Evolutionary conservation across 202 grass and related monocot species (phyloP), one percentile per base, ranked within the genome.

Genomic region (Schoenoplectus tabernaemontani): DNA sequence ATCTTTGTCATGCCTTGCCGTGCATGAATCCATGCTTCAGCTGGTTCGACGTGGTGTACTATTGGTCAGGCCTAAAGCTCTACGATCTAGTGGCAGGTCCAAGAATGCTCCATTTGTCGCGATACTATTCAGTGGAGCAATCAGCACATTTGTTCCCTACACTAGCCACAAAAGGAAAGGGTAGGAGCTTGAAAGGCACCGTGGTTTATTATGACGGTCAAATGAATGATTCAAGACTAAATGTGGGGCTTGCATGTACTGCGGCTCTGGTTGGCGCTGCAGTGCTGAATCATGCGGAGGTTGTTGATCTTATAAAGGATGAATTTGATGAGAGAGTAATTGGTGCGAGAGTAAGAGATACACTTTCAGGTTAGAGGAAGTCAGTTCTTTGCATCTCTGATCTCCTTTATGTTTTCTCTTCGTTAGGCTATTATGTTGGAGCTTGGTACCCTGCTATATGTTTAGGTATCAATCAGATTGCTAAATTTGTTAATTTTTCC

Each of bases 1-100:
- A 97, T 57, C 78, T 97, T 37, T 97, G 94, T 20, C 87, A 97
- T 82, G 89, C 89, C 82, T 76, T 97, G 64, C 91, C 94, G 19
- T 93, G 94, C 87, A 97, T 97, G 94, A 97, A 91, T 63, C 94
- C 91, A 62, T 97, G 94, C 81, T 97, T 97, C 89, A 92, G 88
- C 41, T 97, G 94, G 94, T 97, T 97, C 82, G 94, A 97, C 57
- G 84, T 84, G 79, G 57, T 97, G 78, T 97, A 97, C 83, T 97
- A 92, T 69, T 97, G 94, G 94, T 82, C 89, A 9, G 94, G 94
- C 65, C 78, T 97, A 67, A 97, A 97, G 81, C 61, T 97, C 37
- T 97, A 97, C 77, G 94, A 93, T 87, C 78, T 97, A 9, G 89
- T 97, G 67, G 91, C 94, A 83, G 94, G 94, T 9, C 88, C 81